A percentile compares a stretch with the other conserved stretches of the same genome.
These are phyloP conservation scores for Lichtheimia ornata DNA, from an alignment of 371 early-diverging fungal genomes.

Conservation along the genomic window DNA sequence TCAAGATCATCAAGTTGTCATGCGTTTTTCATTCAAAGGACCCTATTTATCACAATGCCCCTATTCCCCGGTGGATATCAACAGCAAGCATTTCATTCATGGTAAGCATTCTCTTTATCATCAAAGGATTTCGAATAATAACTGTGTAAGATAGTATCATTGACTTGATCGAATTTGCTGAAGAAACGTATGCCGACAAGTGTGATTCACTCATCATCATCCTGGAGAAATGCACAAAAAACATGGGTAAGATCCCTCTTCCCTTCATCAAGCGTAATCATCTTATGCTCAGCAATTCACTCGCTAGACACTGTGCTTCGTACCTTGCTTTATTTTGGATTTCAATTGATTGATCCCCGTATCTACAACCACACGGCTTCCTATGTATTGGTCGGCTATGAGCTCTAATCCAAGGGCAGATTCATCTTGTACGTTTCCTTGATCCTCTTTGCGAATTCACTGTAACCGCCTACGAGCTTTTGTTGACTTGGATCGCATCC, in stretches of 20 bases:
- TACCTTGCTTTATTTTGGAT: slow-evolving; percentile 11
- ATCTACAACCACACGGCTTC: slow-evolving; percentile 6
- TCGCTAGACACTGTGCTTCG: slow-evolving; percentile 2
- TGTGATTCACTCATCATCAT: slow-evolving; percentile 10
- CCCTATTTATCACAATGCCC: slow-evolving; percentile 9
- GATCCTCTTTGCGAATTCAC: slow-evolving; percentile 45
- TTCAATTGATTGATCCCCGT: slow-evolving; percentile 13
- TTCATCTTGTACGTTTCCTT: slow-evolving; percentile 32
- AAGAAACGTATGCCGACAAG: not conserved
- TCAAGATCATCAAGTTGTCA: not conserved
- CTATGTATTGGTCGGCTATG: slow-evolving; percentile 9
- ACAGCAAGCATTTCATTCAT: slow-evolving; percentile 1
- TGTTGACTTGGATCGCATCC: slow-evolving; percentile 42
- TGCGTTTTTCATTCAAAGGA: slow-evolving; percentile 8
- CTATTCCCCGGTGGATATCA: not conserved
- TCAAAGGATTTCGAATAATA: too few species aligned
- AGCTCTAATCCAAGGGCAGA: slow-evolving; percentile 22
- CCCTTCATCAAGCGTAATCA: not conserved
- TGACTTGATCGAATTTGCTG: slow-evolving; percentile 9
- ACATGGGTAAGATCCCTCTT: not conserved
- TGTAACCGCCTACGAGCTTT: slow-evolving; percentile 48
- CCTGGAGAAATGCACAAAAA: slow-evolving; percentile 7
- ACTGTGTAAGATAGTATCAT: not conserved
- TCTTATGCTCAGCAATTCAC: not conserved
- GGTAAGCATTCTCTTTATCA: not conserved